These are phyloP conservation scores for Oidiodendron maius DNA, from an alignment of 495 filamentous ascomycete genomes.

Conservation along the genomic window DNA sequence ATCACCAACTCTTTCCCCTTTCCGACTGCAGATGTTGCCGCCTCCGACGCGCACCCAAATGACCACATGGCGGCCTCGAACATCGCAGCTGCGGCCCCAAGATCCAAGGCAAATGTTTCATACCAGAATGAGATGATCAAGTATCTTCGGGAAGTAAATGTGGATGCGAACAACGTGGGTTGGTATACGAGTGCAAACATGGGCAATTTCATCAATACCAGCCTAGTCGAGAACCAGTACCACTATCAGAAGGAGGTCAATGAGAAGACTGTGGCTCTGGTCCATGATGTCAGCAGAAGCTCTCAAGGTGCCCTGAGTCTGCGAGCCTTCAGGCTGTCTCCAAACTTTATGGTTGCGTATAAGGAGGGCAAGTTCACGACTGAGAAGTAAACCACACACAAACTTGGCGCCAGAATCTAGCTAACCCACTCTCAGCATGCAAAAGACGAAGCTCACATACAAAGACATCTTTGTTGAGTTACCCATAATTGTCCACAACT, in stretches of 20 bases:
- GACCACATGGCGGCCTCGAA: slow-evolving; percentile 57
- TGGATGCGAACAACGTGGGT: slow-evolving; percentile 95
- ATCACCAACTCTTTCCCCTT: slow-evolving; percentile 95
- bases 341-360: slow-evolving; percentile 83
- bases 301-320: slow-evolving; percentile 86
- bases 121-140: slow-evolving; percentile 99
- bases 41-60: slow-evolving; percentile 73
- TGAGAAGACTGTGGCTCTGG: slow-evolving; percentile 86
- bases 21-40: slow-evolving; percentile 71
- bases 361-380: slow-evolving; percentile 97
- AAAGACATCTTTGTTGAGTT: slow-evolving; percentile 91
- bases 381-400: slow-evolving; percentile 62
- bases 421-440: slow-evolving; percentile 52
- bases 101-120: slow-evolving; percentile 77
- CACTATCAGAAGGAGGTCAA: slow-evolving; percentile 93
- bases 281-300: slow-evolving; percentile 92
- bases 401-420: slow-evolving; percentile 5
- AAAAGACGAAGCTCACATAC: slow-evolving; percentile 88
- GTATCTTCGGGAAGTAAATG: slow-evolving; percentile 92
- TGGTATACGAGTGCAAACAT: slow-evolving; percentile 99
- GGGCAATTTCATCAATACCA: slow-evolving; percentile 93
- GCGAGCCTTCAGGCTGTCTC: slow-evolving; percentile 84
- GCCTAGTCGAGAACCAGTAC: slow-evolving; percentile 96
- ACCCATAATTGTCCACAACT: slow-evolving; percentile 91
- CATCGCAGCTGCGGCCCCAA: slow-evolving; percentile 79